phyloP scores from a whole-genome alignment of 345 rosid species.

The Atalantia buxifolia region DNA sequence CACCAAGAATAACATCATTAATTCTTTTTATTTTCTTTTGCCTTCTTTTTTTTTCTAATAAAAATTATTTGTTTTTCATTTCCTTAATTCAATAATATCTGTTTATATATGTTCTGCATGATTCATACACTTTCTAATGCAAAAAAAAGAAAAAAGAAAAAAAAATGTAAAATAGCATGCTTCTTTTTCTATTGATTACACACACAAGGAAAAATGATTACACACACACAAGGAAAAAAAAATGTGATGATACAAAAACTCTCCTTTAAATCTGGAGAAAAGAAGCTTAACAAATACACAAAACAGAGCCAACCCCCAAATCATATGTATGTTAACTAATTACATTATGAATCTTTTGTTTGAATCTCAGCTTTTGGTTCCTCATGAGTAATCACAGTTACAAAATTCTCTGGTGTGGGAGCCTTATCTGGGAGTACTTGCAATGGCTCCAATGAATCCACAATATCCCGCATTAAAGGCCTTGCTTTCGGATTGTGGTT shows the following conservation, averaged over 20 bases:
- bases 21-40: too few species aligned
- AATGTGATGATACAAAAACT: slow-evolving; percentile 7
- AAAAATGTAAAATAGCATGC: background rate
- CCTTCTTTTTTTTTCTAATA: too few species aligned
- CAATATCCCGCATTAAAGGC: slow-evolving; percentile 97
- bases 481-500: slow-evolving; percentile 89
- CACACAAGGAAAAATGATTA: slow-evolving; percentile 6
- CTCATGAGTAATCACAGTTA: slow-evolving; percentile 41
- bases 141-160: fast-evolving
- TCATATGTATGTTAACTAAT: background rate
- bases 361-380: slow-evolving; percentile 36
- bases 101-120: too few species aligned
- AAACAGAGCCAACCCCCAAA: background rate
- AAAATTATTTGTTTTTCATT: too few species aligned
- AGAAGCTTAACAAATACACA: slow-evolving; percentile 5
- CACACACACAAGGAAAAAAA: slow-evolving; percentile 7
- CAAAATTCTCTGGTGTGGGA: slow-evolving; percentile 30
- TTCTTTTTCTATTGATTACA: background rate
- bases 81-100: too few species aligned
- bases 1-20: too few species aligned
- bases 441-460: slow-evolving; percentile 90
- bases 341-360: slow-evolving; percentile 28
- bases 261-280: slow-evolving; percentile 7
- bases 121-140: too few species aligned
- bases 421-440: slow-evolving; percentile 45